These are phyloP conservation scores for Caryopteris hybrid DNA, from an alignment of 305 asterid genomes.

Conservation along the genomic window DNA sequence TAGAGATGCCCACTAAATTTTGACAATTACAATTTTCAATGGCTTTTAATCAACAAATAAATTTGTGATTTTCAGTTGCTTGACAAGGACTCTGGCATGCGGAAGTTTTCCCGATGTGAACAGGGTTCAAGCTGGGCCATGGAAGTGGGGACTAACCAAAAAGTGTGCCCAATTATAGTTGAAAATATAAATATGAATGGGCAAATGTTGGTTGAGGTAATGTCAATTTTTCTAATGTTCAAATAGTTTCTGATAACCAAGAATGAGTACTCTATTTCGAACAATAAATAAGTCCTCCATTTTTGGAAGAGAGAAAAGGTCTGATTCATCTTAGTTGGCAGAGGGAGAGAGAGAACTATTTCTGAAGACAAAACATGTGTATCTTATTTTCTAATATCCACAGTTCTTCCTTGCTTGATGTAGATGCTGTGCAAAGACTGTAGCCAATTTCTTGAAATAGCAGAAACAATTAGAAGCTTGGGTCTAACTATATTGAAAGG, in stretches of 20 bases:
- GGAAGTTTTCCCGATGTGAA: constrained; percentile 53
- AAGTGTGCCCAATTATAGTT: constrained; percentile 81
- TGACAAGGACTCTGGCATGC: constrained; percentile 62
- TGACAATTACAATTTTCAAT: background rate
- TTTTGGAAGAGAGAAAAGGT: constrained; percentile 1
- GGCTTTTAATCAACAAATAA: constrained; percentile 14
- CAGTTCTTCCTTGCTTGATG: constrained; percentile 22
- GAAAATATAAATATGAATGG: constrained; percentile 81
- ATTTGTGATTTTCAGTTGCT: constrained; percentile 53
- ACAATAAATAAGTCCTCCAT: background rate
- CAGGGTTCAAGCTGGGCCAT: constrained; percentile 99
- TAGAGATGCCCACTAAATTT: background rate
- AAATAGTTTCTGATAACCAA: background rate
- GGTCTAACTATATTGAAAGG: constrained; percentile 82
- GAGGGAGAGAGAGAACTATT: constrained; percentile 4
- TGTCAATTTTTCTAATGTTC: background rate
- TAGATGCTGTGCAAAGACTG: constrained; percentile 80
- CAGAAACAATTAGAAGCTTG: constrained; percentile 83
- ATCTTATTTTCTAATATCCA: constrained; percentile 4
- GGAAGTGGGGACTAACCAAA: constrained; percentile 80
- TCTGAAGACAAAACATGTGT: background rate
- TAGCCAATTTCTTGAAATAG: constrained; percentile 76
- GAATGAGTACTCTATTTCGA: background rate
- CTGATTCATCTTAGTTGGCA: constrained; percentile 3
- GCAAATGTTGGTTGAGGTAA: constrained; percentile 91